phyloP scores from a whole-genome alignment of 805 yeast genomes.

The Candida peoriensis region DNA sequence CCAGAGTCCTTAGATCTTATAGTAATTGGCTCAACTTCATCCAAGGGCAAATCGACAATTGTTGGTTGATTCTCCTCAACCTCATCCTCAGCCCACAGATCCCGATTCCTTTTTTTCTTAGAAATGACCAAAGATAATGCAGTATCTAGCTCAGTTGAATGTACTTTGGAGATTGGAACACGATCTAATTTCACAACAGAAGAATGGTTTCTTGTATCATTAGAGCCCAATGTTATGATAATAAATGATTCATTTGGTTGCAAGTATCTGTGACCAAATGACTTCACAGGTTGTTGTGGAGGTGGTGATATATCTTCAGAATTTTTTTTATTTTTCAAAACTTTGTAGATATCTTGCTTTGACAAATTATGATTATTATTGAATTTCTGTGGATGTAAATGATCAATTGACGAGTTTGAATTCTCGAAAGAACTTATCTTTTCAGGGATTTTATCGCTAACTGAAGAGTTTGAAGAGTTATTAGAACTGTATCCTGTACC shows the following conservation, averaged over 20 bases:
- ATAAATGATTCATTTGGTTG: conserved; percentile 57
- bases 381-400: conserved; percentile 8
- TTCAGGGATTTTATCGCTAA: conserved; percentile 9
- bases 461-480: conserved; percentile 12
- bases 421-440: too few species aligned
- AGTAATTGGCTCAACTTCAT: conserved; percentile 69
- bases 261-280: conserved; percentile 80
- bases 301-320: neutral
- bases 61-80: conserved; percentile 52
- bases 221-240: conserved; percentile 81
- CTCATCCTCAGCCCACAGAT: conserved; percentile 9
- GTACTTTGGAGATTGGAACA: conserved; percentile 71
- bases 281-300: conserved; percentile 53
- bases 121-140: conserved; percentile 71
- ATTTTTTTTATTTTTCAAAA: conserved; percentile 6
- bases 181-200: conserved; percentile 64
- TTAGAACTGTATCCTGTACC: conserved; percentile 2
- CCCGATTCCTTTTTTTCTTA: conserved; percentile 13
- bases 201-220: conserved; percentile 59
- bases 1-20: conserved; percentile 53
- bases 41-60: conserved; percentile 74
- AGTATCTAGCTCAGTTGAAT: conserved; percentile 81
- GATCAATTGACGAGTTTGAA: conserved; percentile 18
- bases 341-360: conserved; percentile 15
- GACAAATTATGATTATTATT: conserved; percentile 16